Conservation (phyloP, 2,329 filamentous ascomycete genomes). For the Emmonsiellopsis sp. region DNA sequence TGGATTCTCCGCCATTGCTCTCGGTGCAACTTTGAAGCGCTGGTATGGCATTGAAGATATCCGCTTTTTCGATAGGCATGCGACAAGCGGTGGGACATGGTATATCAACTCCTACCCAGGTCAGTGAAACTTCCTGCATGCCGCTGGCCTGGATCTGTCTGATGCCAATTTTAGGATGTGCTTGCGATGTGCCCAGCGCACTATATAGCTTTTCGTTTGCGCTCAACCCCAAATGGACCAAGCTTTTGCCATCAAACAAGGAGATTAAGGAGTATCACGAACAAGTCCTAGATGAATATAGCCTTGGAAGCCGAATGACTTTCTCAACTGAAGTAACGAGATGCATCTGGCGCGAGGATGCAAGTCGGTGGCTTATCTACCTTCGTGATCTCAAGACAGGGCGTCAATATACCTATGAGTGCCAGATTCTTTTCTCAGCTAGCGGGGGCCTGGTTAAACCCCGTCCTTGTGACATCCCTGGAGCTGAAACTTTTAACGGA, state of each 20-base stretch:
- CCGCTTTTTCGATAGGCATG: slow-evolving; percentile 48
- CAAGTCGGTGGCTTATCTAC: slow-evolving; percentile 37
- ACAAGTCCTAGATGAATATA: slow-evolving; percentile 38
- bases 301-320: slow-evolving; percentile 44
- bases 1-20: slow-evolving; percentile 51
- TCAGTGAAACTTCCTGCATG: neutral
- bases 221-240: slow-evolving; percentile 42
- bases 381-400: slow-evolving; percentile 17
- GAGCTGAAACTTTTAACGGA: slow-evolving; percentile 14
- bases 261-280: slow-evolving; percentile 45
- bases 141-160: neutral
- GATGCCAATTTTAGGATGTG: slow-evolving; percentile 28
- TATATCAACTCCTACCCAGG: slow-evolving; percentile 51
- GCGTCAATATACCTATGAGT: slow-evolving; percentile 26
- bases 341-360: slow-evolving; percentile 41
- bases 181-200: slow-evolving; percentile 43
- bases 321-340: slow-evolving; percentile 43
- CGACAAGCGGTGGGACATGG: slow-evolving; percentile 53
- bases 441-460: slow-evolving; percentile 47
- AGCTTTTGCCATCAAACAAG: slow-evolving; percentile 36
- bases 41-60: slow-evolving; percentile 50
- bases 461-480: slow-evolving; percentile 29
- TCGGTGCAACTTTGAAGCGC: slow-evolving; percentile 48
- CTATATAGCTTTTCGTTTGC: slow-evolving; percentile 49
- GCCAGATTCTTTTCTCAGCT: slow-evolving; percentile 42